These are phyloP conservation scores for Ocimum tenuiflorum DNA, from an alignment of 257 asterid species.

Conservation along the genomic window DNA sequence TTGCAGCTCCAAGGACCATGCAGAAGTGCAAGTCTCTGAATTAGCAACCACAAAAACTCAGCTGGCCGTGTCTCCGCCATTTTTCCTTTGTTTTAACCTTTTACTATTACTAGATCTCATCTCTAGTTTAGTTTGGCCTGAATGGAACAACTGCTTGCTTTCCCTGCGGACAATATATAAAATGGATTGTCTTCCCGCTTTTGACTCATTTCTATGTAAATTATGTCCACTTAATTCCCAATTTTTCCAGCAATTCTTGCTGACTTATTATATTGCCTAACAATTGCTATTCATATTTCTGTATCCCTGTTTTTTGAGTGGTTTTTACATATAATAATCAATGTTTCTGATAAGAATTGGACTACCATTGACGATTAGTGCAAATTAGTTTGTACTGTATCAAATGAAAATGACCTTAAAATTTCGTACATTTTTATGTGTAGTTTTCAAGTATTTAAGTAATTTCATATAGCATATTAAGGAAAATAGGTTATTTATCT, in stretches of 20 bases:
- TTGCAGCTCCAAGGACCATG: constrained; percentile 71
- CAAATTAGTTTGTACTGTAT: too few relatives aligned
- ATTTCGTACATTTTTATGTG: too few relatives aligned
- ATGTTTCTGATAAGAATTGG: constrained; percentile 10
- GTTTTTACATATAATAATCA: background rate
- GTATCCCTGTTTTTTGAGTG: background rate
- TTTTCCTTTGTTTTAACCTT: background rate
- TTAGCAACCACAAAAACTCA: constrained; percentile 19
- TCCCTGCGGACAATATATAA: constrained; percentile 15
- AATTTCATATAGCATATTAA: too few relatives aligned
- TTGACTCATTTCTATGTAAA: constrained; percentile 29
- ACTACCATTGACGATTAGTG: background rate
- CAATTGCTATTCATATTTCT: too few relatives aligned
- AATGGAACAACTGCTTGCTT: constrained; percentile 17
- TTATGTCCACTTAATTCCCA: background rate
- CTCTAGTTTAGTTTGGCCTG: background rate
- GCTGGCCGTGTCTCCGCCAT: background rate
- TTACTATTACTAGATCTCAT: constrained; percentile 2
- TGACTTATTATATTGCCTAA: background rate
- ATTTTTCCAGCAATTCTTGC: background rate
- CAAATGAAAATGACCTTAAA: too few relatives aligned
- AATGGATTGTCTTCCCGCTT: constrained; percentile 20
- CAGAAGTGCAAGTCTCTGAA: constrained; percentile 60
- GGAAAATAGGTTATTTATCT: too few relatives aligned
- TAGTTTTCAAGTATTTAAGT: too few relatives aligned